phyloP scores from a whole-genome alignment of 306 rosid genomes.

The Vigna unguiculata region DNA sequence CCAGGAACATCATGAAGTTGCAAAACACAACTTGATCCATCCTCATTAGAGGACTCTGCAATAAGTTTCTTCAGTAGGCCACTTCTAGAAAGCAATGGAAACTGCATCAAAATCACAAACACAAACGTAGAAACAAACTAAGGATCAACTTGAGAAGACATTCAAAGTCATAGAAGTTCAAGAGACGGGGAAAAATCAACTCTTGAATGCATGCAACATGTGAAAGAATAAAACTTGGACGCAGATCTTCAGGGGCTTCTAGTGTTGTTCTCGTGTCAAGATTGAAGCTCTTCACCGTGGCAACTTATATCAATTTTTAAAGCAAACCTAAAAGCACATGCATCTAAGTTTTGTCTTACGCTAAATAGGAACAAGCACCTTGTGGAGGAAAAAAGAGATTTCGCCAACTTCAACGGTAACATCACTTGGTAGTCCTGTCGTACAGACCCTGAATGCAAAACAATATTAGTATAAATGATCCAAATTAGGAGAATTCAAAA shows the following conservation, averaged over 20 bases:
- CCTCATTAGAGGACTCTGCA: conserved; percentile 61
- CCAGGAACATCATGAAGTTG: conserved; percentile 82
- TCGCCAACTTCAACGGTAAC: conserved; percentile 74
- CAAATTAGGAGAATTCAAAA: background rate
- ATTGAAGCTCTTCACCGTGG: background rate
- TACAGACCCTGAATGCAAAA: conserved; percentile 68
- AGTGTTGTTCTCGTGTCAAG: background rate
- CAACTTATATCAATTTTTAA: background rate
- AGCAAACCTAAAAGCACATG: background rate
- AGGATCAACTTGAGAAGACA: conserved; percentile 14
- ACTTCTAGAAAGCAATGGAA: conserved; percentile 92
- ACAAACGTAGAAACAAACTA: conserved; percentile 29
- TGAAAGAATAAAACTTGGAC: background rate
- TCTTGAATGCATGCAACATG: background rate
- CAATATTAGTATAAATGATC: conserved; percentile 29
- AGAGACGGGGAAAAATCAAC: background rate
- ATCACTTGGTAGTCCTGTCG: conserved; percentile 87
- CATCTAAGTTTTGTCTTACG: background rate
- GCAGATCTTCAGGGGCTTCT: background rate
- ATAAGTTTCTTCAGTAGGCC: conserved; percentile 76
- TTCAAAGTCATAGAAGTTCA: background rate
- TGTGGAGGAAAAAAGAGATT: conserved; percentile 86
- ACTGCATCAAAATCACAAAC: conserved; percentile 62
- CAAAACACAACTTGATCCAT: conserved; percentile 58
- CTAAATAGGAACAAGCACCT: conserved; percentile 56